phyloP scores from a whole-genome alignment of 805 yeast genomes.

The Barnettozyma botsteinii region DNA sequence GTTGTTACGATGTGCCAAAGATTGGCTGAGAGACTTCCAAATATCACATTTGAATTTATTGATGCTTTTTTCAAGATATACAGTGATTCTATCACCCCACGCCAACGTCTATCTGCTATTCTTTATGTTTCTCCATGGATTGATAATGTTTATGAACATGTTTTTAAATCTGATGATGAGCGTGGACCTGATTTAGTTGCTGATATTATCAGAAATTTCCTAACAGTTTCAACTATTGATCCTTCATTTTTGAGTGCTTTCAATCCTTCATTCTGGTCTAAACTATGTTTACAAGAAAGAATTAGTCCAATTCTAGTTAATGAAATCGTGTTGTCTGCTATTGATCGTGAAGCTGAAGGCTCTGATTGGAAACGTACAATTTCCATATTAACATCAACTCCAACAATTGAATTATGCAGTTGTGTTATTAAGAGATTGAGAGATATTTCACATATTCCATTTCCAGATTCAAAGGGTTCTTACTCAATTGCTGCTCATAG shows the following conservation, averaged over 20 bases:
- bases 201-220: conserved; percentile 55
- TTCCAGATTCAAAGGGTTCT: conserved; percentile 35
- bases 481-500: conserved; percentile 46
- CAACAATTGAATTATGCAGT: conserved; percentile 70
- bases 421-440: conserved; percentile 54
- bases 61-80: conserved; percentile 46
- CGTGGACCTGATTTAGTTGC: conserved; percentile 58
- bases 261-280: conserved; percentile 61
- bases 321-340: conserved; percentile 67
- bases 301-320: conserved; percentile 56
- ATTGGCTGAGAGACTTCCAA: conserved; percentile 53
- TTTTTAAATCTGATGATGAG: conserved; percentile 48
- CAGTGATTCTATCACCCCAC: conserved; percentile 32
- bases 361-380: conserved; percentile 60
- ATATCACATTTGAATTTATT: conserved; percentile 53
- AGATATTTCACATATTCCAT: conserved; percentile 45
- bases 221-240: conserved; percentile 49
- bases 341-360: conserved; percentile 74
- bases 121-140: conserved; percentile 70
- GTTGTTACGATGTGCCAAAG: conserved; percentile 49
- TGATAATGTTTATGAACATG: conserved; percentile 52
- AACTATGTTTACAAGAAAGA: conserved; percentile 54
- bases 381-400: conserved; percentile 55
- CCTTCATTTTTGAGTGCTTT: conserved; percentile 45
- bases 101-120: conserved; percentile 25